Percentiles rank a stretch among this genome's conserved stretches.
These are phyloP conservation scores for Clavispora santaluciae DNA, from an alignment of 805 yeast species.

Conservation along the genomic window DNA sequence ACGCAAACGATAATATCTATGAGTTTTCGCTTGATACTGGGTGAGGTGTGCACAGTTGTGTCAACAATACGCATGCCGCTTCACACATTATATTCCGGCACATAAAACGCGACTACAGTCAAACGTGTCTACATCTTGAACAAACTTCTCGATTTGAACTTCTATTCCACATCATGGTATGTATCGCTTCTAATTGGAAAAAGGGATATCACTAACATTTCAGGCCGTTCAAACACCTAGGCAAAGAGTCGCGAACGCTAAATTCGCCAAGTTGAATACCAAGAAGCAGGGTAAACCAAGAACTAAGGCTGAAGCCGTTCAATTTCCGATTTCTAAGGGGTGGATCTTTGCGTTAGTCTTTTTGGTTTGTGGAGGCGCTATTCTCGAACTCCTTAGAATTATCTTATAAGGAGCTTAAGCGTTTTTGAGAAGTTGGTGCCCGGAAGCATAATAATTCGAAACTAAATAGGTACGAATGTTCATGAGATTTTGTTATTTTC, in stretches of 20 bases:
- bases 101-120: background rate
- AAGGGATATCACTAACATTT: background rate
- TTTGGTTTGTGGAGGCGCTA: constrained; percentile 76
- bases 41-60: no score
- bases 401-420: constrained; percentile 28
- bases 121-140: constrained; percentile 4
- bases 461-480: background rate
- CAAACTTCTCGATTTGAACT: background rate
- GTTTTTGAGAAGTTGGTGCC: background rate
- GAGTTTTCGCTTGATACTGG: no score
- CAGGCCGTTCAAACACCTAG: constrained; percentile 78
- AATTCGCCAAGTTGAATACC: constrained; percentile 70
- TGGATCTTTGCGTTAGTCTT: constrained; percentile 65
- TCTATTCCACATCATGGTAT: constrained; percentile 2
- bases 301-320: constrained; percentile 29
- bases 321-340: constrained; percentile 52
- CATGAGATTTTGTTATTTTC: background rate
- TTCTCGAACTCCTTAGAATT: constrained; percentile 60
- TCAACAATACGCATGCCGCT: no score
- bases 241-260: constrained; percentile 83
- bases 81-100: background rate
- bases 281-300: constrained; percentile 73
- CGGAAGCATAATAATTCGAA: background rate
- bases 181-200: background rate
- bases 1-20: no score